Evolutionary conservation across 805 yeast genomes (phyloP).

Genomic region (Wickerhamiella allomyrinae): DNA sequence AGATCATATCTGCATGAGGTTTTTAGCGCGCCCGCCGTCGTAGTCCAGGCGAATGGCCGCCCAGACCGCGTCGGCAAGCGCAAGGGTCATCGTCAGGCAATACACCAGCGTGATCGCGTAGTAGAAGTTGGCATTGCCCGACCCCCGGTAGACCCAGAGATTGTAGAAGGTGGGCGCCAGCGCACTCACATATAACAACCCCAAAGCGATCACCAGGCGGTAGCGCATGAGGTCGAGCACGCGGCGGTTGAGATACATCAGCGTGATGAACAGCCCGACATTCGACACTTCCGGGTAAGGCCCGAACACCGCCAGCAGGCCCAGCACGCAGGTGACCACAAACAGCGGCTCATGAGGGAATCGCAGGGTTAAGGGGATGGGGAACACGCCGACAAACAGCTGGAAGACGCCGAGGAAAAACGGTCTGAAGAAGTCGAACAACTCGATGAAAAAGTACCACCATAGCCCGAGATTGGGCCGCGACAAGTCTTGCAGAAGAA

Average conservation of each 20-base stretch:
- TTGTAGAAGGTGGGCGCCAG: slow-evolving; percentile 83
- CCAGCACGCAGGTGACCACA: slow-evolving; percentile 35
- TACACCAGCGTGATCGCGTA: slow-evolving; percentile 83
- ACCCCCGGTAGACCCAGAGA: slow-evolving; percentile 86
- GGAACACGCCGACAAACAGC: slow-evolving; percentile 48
- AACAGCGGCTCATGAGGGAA: slow-evolving; percentile 46
- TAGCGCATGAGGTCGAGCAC: slow-evolving; percentile 30
- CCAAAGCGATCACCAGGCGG: slow-evolving; percentile 36
- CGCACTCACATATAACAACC: slow-evolving; percentile 38
- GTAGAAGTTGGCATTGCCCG: slow-evolving; percentile 92
- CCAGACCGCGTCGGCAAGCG: slow-evolving; percentile 72
- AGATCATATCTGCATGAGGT: slow-evolving; percentile 13
- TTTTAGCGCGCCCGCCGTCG: slow-evolving; percentile 26
- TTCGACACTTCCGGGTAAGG: slow-evolving; percentile 82
- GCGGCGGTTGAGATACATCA: slow-evolving; percentile 36
- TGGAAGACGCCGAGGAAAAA: slow-evolving; percentile 79
- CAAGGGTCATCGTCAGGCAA: slow-evolving; percentile 51
- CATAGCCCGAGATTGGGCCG: slow-evolving; percentile 84
- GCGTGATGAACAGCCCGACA: slow-evolving; percentile 38
- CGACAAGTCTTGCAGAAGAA: slow-evolving; percentile 52
- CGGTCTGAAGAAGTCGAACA: slow-evolving; percentile 76
- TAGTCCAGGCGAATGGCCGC: slow-evolving; percentile 58
- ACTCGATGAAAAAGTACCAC: slow-evolving; percentile 98
- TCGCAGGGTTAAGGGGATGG: slow-evolving; percentile 61
- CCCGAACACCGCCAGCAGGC: slow-evolving; percentile 50